Evolutionary conservation across 495 filamentous ascomycete genomes (phyloP).

Genomic region (Talaromyces liani): DNA sequence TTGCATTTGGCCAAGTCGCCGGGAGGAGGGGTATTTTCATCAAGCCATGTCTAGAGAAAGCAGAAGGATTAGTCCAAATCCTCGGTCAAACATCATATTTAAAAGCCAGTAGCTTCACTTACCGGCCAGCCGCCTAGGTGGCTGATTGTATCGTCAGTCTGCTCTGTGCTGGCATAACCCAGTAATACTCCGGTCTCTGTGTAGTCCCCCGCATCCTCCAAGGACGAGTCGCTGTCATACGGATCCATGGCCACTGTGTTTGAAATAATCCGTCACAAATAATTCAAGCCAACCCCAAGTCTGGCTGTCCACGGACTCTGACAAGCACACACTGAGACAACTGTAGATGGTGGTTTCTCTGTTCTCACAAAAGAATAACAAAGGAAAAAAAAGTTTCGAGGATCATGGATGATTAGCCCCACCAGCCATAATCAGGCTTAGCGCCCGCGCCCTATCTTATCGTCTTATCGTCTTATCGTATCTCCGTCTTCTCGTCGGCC

Average conservation of each 20-base stretch:
- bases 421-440: conserved; percentile 17
- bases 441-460: neutral
- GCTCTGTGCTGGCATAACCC: conserved; percentile 77
- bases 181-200: conserved; percentile 86
- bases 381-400: neutral
- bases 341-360: neutral
- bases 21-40: conserved; percentile 59
- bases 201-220: conserved; percentile 58
- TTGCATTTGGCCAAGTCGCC: conserved; percentile 79
- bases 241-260: conserved; percentile 53
- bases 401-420: conserved; percentile 8
- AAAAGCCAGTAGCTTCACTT: conserved; percentile 13
- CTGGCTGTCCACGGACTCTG: neutral
- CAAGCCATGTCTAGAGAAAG: conserved; percentile 66
- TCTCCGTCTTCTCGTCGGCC: neutral
- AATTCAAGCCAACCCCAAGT: neutral
- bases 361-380: neutral
- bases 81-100: no score
- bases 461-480: neutral
- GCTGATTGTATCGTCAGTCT: conserved; percentile 78
- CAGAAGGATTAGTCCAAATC: neutral
- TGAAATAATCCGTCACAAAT: conserved; percentile 7
- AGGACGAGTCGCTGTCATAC: conserved; percentile 73
- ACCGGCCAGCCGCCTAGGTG: conserved; percentile 85
- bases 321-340: neutral